Conservation (phyloP, 352 stramenopile species). For the Thraustochytrium sp. region DNA sequence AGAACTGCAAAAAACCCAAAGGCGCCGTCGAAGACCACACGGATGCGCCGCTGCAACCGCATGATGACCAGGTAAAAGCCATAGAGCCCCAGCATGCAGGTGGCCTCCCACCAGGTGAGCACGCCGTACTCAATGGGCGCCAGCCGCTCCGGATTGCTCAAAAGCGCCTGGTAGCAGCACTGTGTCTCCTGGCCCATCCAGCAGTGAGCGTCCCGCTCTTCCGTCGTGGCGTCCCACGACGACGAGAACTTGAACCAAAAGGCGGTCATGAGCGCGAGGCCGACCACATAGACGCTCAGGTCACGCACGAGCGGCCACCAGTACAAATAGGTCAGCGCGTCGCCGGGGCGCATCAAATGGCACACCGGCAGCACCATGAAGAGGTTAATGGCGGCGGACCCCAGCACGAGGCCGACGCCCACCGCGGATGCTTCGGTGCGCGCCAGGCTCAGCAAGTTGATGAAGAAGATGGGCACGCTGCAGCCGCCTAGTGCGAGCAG, state of each 20-base stretch:
- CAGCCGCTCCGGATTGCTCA: neutral
- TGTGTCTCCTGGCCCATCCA: slow-evolving; percentile 3
- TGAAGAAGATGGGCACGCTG: slow-evolving; percentile 22
- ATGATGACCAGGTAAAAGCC: neutral
- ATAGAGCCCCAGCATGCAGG: neutral
- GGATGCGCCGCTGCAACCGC: neutral
- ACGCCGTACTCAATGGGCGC: neutral
- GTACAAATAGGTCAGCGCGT: neutral
- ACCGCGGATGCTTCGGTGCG: neutral
- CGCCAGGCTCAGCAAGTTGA: slow-evolving; percentile 8
- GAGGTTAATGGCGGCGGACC: slow-evolving; percentile 14
- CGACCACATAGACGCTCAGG: slow-evolving; percentile 1
- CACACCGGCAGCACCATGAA: slow-evolving; percentile 12
- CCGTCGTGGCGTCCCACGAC: neutral
- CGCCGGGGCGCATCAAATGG: neutral
- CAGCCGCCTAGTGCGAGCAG: slow-evolving; percentile 1
- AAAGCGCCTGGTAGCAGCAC: slow-evolving; percentile 23
- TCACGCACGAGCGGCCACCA: slow-evolving; percentile 29
- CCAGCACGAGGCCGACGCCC: neutral
- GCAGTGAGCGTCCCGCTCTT: neutral
- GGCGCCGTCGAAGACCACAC: neutral
- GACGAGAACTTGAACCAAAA: neutral
- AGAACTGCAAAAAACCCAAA: neutral
- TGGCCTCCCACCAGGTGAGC: neutral
- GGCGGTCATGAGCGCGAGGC: neutral